phyloP scores from a whole-genome alignment of 495 filamentous ascomycete species.

The Penicillium arizonense region DNA sequence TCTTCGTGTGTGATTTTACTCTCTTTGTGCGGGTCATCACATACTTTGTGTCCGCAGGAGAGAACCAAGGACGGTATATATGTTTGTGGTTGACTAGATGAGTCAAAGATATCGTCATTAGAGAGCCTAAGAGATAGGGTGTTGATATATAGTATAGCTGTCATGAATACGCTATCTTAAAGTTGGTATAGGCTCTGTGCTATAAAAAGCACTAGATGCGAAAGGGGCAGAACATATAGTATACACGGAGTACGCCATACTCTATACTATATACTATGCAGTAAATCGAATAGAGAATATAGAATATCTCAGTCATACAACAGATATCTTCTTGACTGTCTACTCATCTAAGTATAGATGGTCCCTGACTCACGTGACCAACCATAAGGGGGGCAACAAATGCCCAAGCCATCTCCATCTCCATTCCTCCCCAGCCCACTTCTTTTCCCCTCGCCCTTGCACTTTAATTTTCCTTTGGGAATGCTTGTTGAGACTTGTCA shows the following conservation, averaged over 20 bases:
- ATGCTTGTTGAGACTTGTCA: not conserved
- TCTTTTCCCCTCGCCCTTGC: constrained; percentile 11
- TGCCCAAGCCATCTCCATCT: constrained; percentile 23
- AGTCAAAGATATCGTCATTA: no score
- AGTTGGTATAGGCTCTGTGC: not conserved
- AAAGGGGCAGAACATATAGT: not conserved
- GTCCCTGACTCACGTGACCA: constrained; percentile 14
- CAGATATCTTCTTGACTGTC: no score
- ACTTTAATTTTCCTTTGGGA: not conserved
- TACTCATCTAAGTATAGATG: no score
- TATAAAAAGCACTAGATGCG: constrained; percentile 7
- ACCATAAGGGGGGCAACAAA: constrained; percentile 15
- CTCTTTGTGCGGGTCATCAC: no score
- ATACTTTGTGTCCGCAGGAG: no score
- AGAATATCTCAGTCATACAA: not conserved
- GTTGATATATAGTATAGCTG: not conserved
- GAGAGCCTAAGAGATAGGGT: not conserved
- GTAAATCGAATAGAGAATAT: not conserved
- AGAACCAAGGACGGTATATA: no score
- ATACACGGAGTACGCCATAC: not conserved
- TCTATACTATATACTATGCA: not conserved
- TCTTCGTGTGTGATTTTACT: no score
- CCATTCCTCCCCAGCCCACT: constrained; percentile 23
- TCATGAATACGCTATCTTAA: no score
- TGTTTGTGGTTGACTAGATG: no score